These are phyloP conservation scores for Aspergillus hancockii DNA, from an alignment of 495 filamentous ascomycete genomes.

Conservation along the genomic window DNA sequence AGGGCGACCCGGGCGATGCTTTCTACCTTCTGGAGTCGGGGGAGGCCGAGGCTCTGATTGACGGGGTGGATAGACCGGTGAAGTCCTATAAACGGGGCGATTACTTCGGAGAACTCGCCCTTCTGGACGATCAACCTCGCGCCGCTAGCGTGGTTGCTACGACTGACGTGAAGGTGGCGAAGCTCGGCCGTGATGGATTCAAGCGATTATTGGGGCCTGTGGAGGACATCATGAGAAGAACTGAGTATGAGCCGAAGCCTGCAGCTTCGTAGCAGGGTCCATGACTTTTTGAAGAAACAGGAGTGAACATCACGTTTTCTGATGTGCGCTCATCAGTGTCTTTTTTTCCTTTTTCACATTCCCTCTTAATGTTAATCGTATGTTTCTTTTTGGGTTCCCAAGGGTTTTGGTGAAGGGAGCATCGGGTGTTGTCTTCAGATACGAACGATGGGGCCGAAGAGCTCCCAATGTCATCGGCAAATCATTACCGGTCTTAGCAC, in stretches of 20 bases:
- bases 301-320: slow-evolving; percentile 8
- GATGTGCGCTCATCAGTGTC: background rate
- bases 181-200: slow-evolving; percentile 89
- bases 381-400: slow-evolving; percentile 9
- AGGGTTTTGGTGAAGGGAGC: slow-evolving; percentile 14
- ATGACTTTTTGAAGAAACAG: slow-evolving; percentile 5
- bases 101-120: slow-evolving; percentile 93
- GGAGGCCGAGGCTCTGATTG: slow-evolving; percentile 83
- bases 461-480: slow-evolving; percentile 16
- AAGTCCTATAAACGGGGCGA: slow-evolving; percentile 86
- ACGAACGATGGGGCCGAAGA: slow-evolving; percentile 18
- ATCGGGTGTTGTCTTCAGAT: slow-evolving; percentile 12
- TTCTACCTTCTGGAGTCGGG: slow-evolving; percentile 93
- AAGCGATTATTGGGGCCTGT: slow-evolving; percentile 91
- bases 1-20: slow-evolving; percentile 88
- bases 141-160: slow-evolving; percentile 85
- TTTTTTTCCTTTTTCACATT: slow-evolving; percentile 4
- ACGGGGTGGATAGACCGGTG: slow-evolving; percentile 61
- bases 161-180: slow-evolving; percentile 88
- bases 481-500: slow-evolving; percentile 11
- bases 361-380: slow-evolving; percentile 12
- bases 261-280: slow-evolving; percentile 14
- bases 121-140: slow-evolving; percentile 89
- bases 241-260: slow-evolving; percentile 53
- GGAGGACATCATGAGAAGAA: slow-evolving; percentile 90